Conservation (phyloP, 2,329 filamentous ascomycete species). For the Sporothrix brasiliensis region DNA sequence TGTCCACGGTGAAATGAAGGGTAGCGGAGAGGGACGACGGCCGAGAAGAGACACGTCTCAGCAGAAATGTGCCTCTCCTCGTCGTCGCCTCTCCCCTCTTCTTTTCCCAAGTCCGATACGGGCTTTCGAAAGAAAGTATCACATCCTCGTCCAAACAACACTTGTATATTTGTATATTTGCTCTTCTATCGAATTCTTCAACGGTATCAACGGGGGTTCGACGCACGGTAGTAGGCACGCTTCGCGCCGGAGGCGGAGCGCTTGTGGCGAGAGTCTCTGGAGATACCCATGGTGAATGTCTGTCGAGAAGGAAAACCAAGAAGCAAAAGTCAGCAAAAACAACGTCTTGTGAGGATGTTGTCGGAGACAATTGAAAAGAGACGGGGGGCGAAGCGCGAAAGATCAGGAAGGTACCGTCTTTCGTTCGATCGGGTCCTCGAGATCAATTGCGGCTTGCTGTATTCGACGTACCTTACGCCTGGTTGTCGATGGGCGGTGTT, state of each 20-base stretch:
- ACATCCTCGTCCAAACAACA: constrained; percentile 24
- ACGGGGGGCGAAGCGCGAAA: background rate
- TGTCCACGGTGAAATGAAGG: constrained; percentile 47
- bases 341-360: background rate
- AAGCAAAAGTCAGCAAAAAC: background rate
- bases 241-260: constrained; percentile 98
- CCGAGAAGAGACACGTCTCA: background rate
- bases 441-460: constrained; percentile 3
- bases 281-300: constrained; percentile 97
- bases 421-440: background rate
- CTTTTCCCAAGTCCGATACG: constrained; percentile 55
- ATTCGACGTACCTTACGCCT: constrained; percentile 35
- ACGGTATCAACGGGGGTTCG: constrained; percentile 39
- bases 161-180: constrained; percentile 23
- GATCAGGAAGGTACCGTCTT: background rate
- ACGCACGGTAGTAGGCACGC: constrained; percentile 87
- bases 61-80: background rate
- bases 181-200: constrained; percentile 8
- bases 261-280: constrained; percentile 99
- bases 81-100: background rate
- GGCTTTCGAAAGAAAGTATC: constrained; percentile 59
- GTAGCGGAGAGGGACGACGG: background rate
- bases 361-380: background rate
- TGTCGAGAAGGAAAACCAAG: constrained; percentile 48
- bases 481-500: constrained; percentile 34